Evolutionary conservation across 2,329 filamentous ascomycete species (phyloP), one percentile per base, ranked within the genome.

Genomic region (Aspergillus sp.): DNA sequence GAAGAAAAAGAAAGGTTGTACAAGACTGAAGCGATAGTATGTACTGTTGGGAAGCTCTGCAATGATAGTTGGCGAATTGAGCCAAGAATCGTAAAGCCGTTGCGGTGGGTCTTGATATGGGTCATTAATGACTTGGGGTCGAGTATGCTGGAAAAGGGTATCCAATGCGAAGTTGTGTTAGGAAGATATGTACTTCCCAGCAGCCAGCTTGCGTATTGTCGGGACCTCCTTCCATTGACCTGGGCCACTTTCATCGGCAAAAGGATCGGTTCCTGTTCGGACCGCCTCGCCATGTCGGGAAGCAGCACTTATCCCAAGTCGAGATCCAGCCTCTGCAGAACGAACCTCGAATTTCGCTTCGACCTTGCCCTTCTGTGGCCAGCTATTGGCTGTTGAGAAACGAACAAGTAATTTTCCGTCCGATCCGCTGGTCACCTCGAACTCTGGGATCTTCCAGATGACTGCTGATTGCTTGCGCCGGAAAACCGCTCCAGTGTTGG

Each of bases 261-360:
- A 83, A 4, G 81, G 82, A 61, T 84, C 81, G 17, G 66, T 64
- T 15, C 76, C 77, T 52, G 69, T 73, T 49, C 67, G 70, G 22
- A 65, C 63, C n/a, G 68, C 64, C 5, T 68, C 69, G 9, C 68
- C 64, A 23, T 62, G 49, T 25, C 65, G 53, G 48, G 73, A 69
- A 57, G 75, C 60, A 59, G 74, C 66, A 64, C 82, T 75, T 77
- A 93, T 81, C 4, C 87, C 89, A 59, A 97, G 85, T 9, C 87
- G 88, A 66, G 87, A 90, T 0, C 85, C 85, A 0, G 79, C 78
- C 34, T 84, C 78, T 45, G 84, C 81, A 2, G 81, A 84, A 50
- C 72, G 74, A 23, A 90, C 80, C 74, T 97, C 93, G 88, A 93
- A 97, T 59, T 89, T 84, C 0, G 91, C 91, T 75, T 99, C 94